Evolutionary conservation across 768 basidiomycete genomes (phyloP).

Genomic region (Coprinopsis strossmayeri): DNA sequence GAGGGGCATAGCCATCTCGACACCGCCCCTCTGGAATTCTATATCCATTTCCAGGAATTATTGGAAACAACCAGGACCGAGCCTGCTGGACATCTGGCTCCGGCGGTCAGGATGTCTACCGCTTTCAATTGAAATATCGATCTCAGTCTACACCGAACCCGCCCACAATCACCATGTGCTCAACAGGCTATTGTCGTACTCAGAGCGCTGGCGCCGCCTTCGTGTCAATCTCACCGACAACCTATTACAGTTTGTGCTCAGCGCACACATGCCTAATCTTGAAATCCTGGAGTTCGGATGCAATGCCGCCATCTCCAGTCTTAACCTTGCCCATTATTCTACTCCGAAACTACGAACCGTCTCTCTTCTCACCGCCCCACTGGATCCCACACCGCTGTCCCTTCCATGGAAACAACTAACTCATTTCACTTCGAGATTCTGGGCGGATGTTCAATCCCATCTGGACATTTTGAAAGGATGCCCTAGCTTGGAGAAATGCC

Average conservation of each 20-base stretch:
- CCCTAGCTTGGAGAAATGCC: slow-evolving; percentile 17
- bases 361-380: slow-evolving; percentile 15
- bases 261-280: slow-evolving; percentile 14
- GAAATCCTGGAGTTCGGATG: slow-evolving; percentile 17
- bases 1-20: slow-evolving; percentile 16
- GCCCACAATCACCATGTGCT: slow-evolving; percentile 10
- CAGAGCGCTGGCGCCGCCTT: slow-evolving; percentile 18
- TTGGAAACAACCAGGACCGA: slow-evolving; percentile 6
- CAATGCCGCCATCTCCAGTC: slow-evolving; percentile 12
- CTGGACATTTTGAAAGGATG: slow-evolving; percentile 19
- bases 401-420: slow-evolving; percentile 17
- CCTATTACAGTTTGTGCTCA: slow-evolving; percentile 13
- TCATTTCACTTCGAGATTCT: slow-evolving; percentile 16
- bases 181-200: slow-evolving; percentile 12
- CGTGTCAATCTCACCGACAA: slow-evolving; percentile 15
- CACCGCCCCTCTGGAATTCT: slow-evolving; percentile 19
- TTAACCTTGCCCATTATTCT: slow-evolving; percentile 10
- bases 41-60: slow-evolving; percentile 15
- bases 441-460: slow-evolving; percentile 20
- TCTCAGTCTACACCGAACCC: slow-evolving; percentile 12
- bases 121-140: slow-evolving; percentile 16
- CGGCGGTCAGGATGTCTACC: slow-evolving; percentile 15
- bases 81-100: slow-evolving; percentile 17
- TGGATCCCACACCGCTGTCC: slow-evolving; percentile 14
- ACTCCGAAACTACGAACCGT: slow-evolving; percentile 15